Percentiles rank a stretch among this genome's conserved stretches.
Evolutionary conservation across 768 basidiomycete genomes (phyloP).

Genomic region (Tulasnella sp.): DNA sequence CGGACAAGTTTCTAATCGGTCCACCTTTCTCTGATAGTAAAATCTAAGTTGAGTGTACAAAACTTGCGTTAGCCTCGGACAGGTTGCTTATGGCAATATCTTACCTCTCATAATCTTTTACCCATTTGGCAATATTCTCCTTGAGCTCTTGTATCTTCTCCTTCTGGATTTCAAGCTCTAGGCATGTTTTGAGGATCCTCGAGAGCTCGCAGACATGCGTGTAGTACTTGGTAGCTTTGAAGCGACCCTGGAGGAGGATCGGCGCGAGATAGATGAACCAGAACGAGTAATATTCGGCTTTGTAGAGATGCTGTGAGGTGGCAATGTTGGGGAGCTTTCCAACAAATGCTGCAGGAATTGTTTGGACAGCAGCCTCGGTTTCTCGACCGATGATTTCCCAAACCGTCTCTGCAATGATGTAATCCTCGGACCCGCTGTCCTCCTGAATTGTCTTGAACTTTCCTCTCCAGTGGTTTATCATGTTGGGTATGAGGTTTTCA

Average conservation of each 20-base stretch:
- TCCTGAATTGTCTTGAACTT: slow-evolving; percentile 18
- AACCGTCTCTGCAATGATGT: neutral
- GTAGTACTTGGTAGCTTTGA: slow-evolving; percentile 18
- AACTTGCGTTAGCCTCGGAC: too few relatives aligned
- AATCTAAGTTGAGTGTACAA: slow-evolving; percentile 32
- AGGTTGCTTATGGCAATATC: too few relatives aligned
- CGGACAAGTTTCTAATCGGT: slow-evolving; percentile 43
- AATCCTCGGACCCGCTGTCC: slow-evolving; percentile 4
- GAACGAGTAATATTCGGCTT: slow-evolving; percentile 24
- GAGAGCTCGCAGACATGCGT: neutral
- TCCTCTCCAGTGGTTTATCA: slow-evolving; percentile 33
- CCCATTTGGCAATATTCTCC: slow-evolving; percentile 27
- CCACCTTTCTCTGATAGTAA: slow-evolving; percentile 45
- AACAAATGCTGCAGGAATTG: slow-evolving; percentile 34
- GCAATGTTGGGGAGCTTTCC: slow-evolving; percentile 26
- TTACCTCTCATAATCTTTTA: slow-evolving; percentile 47
- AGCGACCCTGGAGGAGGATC: slow-evolving; percentile 20
- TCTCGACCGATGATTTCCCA: slow-evolving; percentile 31
- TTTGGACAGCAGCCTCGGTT: neutral
- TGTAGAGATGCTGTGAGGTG: neutral
- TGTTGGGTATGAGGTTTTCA: slow-evolving; percentile 30
- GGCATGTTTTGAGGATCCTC: slow-evolving; percentile 22
- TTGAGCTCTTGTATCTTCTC: neutral
- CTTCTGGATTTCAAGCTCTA: slow-evolving; percentile 1
- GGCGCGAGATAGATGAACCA: slow-evolving; percentile 35